Evolutionary conservation across 2,329 filamentous ascomycete genomes (phyloP).

Genomic region (Fusarium torulosum): DNA sequence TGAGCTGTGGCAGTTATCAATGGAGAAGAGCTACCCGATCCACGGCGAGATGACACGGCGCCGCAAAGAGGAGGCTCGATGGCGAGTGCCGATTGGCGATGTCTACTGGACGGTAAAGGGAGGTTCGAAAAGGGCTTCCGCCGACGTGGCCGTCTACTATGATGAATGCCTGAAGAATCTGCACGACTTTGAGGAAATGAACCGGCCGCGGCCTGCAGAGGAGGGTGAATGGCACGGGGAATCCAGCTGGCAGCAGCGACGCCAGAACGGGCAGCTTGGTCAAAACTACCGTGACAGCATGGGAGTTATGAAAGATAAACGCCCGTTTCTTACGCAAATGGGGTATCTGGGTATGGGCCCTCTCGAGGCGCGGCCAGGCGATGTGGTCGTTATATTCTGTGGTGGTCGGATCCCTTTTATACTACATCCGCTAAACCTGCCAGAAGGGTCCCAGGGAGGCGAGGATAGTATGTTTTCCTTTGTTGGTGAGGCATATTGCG

Average conservation of each 20-base stretch:
- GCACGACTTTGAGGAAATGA: too few species aligned
- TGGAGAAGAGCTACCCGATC: accelerated
- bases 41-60: accelerated
- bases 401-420: neutral
- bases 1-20: accelerated
- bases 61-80: neutral
- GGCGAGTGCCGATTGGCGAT: conserved; percentile 1
- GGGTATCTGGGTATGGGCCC: neutral
- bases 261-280: accelerated
- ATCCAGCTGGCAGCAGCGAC: neutral
- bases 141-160: too few species aligned
- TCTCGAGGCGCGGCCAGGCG: accelerated
- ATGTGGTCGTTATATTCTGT: neutral
- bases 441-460: too few species aligned
- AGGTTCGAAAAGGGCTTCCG: too few species aligned
- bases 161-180: too few species aligned
- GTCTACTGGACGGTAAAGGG: conserved; percentile 11
- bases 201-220: too few species aligned
- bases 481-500: too few species aligned
- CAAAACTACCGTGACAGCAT: neutral
- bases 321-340: neutral
- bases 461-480: too few species aligned
- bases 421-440: too few species aligned
- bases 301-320: neutral
- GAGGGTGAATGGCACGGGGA: neutral